Evolutionary conservation across 2,329 filamentous ascomycete genomes (phyloP), one percentile per base, ranked within the genome.

Genomic region (Mycocentrospora acerina): DNA sequence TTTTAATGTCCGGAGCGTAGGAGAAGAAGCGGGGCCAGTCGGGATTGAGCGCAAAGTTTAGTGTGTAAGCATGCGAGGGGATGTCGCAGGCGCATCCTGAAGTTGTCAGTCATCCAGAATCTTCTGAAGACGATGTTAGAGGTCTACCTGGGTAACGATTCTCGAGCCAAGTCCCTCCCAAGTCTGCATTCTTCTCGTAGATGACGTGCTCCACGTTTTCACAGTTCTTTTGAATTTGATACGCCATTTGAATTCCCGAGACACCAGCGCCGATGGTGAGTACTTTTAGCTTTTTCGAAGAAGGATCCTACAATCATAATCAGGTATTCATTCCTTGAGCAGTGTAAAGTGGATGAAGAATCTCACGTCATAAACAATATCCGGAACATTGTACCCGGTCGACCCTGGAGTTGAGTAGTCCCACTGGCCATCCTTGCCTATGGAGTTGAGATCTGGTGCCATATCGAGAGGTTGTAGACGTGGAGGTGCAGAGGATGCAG

Each of bases 1-100:
- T 64, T 56, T 69, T 71, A 37, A 76, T 75, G 35, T 76, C 73
- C 1, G 66, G 62, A 1, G 69, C 66, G 46, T 71, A 69, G 7
- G 69, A 71, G 51, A 72, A 74, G 62, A 71, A 72, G 5, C 67
- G 62, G 3, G 71, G 68, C 73, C 72, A 75, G 45, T 75, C 71
- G 1, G 71, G 70, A 33, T 73, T 71, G 24, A 69, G 58, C 2
- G 68, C 72, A 44, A 71, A 74, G 36, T 65, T 66, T 46, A 67
- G 69, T 0, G 68, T 70, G 50, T 74, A 75, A 1, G 70, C 69
- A 45, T 73, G 72, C 22, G 59, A 65, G 0, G 72, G 72, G 9
- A 75, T 65, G 44, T 75, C 71, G 45, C 72, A 75, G 1, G 68
- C 71, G 43, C 65, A 69, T 3, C 70, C 51, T 54, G 15, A 28